Base-by-base conservation (phyloP, 2,329 filamentous ascomycete genomes). In the Boeremia lycopersici region DNA sequence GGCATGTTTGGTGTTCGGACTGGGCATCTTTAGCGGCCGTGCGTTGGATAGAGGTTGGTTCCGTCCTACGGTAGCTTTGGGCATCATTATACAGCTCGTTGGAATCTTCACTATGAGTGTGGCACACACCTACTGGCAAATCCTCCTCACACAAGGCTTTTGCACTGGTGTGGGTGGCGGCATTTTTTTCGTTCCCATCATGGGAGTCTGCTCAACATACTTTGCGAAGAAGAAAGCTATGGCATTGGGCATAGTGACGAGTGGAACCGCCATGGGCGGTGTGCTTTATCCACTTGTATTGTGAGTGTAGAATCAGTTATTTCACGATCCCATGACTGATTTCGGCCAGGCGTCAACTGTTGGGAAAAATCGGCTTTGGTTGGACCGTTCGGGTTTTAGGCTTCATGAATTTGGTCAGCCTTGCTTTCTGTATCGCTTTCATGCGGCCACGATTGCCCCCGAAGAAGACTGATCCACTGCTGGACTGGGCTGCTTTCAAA, bases 211-310 rank as follows among this genome's bases (percentile, higher is more conserved):
- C n/a, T 59, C 68, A 1, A 86, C 84, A 0, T 87, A 87, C 48
- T 89, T 89, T 59, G 78, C 77, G 11, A 81, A 75, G 26, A 81
- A 81, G 12, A 79, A 82, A 7, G 80, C 81, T 0, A 74, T 88
- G 9, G 86, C 86, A 1, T 77, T 89, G 15, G 84, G 84, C 0
- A 76, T 86, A 7, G 78, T 79, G 0, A 83, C 85, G 0, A 81
- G 81, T 0, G 88, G 87, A 0, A 84, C 84, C 26, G 81, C 81
- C 0, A 80, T 82, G 0, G 87, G 87, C 1, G 86, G 86, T 0
- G 74, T 88, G 35, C 77, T 89, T 1, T 89, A 86, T 63, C 86
- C 87, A 0, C 72, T 83, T 6, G 65, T 81, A 2, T 73, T 79
- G 2, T 68, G 73, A 41, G 49, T 47, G 12, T 6, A 2, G 28